These are phyloP conservation scores for Keithomyces neogunnii DNA, from an alignment of 2,329 filamentous ascomycete species.

Conservation along the genomic window DNA sequence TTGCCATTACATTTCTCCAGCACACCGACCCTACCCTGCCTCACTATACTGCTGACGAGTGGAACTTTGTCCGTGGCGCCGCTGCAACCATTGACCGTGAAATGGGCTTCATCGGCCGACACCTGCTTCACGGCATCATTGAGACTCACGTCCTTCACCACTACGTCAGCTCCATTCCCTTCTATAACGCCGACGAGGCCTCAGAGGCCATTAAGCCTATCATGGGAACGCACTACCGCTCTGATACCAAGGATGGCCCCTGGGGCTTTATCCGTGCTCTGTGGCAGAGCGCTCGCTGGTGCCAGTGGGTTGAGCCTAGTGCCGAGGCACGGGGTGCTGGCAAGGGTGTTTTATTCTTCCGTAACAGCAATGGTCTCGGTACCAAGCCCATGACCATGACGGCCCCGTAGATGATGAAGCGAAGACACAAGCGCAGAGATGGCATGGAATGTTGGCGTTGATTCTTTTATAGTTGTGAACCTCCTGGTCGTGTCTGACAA, in stretches of 20 bases:
- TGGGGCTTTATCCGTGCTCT: conserved; percentile 78
- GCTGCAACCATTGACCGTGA: conserved; percentile 95
- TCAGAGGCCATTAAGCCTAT: conserved; percentile 87
- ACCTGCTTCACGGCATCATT: conserved; percentile 89
- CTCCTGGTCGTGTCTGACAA: not conserved
- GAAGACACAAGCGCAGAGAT: not conserved
- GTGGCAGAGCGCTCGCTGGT: conserved; percentile 74
- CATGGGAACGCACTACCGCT: conserved; percentile 93
- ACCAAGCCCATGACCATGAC: conserved; percentile 29
- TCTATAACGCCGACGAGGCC: conserved; percentile 94
- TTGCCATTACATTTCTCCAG: conserved; percentile 95
- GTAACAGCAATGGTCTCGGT: conserved; percentile 86
- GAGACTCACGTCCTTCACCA: conserved; percentile 98
- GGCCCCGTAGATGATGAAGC: conserved; percentile 3
- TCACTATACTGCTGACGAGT: conserved; percentile 78
- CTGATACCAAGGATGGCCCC: conserved; percentile 67
- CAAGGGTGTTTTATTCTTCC: conserved; percentile 86
- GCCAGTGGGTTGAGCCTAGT: conserved; percentile 96
- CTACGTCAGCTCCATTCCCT: conserved; percentile 92
- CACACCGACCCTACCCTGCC: conserved; percentile 93
- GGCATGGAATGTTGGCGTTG: conserved; percentile 3
- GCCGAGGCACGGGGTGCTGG: conserved; percentile 71
- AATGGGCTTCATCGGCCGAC: conserved; percentile 89
- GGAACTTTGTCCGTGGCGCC: conserved; percentile 90
- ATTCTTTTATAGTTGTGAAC: not conserved